Percentiles rank a stretch among this genome's conserved stretches.
Conservation (phyloP, 345 rosid genomes). For the Cardamine chenopodiifolia region DNA sequence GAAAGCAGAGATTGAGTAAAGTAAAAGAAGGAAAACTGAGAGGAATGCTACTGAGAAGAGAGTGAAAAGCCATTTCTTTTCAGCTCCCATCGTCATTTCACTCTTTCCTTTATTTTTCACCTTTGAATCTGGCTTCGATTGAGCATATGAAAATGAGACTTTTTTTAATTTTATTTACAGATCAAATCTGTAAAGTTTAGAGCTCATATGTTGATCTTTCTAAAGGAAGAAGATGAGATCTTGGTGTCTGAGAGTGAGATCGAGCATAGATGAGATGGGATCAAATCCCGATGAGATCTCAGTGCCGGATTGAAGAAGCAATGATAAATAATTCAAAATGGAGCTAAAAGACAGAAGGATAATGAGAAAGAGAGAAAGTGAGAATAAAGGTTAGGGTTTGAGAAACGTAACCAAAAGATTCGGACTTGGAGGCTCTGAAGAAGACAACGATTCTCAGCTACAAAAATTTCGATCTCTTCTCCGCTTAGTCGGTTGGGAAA, state of each 20-base stretch:
- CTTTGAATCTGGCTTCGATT: constrained; percentile 37
- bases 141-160: constrained; percentile 43
- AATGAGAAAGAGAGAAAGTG: neutral
- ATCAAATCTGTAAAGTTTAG: neutral
- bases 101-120: neutral
- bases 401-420: constrained; percentile 29
- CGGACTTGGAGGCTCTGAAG: constrained; percentile 33
- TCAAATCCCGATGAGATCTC: constrained; percentile 38
- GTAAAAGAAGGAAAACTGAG: constrained; percentile 67
- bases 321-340: constrained; percentile 12
- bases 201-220: constrained; percentile 31
- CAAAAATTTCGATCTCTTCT: constrained; percentile 38
- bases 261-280: constrained; percentile 19
- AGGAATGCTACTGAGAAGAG: constrained; percentile 78
- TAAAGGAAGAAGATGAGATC: constrained; percentile 19
- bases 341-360: neutral
- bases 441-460: constrained; percentile 44
- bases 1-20: constrained; percentile 75
- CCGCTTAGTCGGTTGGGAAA: constrained; percentile 29
- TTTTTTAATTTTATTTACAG: neutral
- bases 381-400: constrained; percentile 29
- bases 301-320: constrained; percentile 22
- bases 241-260: constrained; percentile 19
- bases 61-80: constrained; percentile 86
- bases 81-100: constrained; percentile 73